Evolutionary conservation across 768 basidiomycete genomes (phyloP), one percentile per base, ranked within the genome.

Genomic region (Imleria badia): DNA sequence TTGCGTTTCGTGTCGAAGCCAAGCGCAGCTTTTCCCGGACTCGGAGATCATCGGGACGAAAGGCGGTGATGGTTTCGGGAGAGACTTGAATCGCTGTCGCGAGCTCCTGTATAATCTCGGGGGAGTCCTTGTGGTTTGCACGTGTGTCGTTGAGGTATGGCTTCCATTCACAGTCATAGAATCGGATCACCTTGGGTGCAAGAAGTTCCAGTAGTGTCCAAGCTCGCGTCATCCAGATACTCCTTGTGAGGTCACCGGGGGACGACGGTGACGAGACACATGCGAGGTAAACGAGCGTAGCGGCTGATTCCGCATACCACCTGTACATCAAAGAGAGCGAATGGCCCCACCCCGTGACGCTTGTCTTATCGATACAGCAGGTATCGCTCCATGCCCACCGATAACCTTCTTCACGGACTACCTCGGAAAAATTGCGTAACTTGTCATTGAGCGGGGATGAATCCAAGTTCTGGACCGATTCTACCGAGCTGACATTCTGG

Each of bases 131-230:
- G 33, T 34, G 33, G 10, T 34, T 34, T 10, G 5, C 14, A 14
- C 33, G 33, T 3, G 33, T 34, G 33, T 34, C 33, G 14, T 14
- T 14, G 33, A 34, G 33, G 33, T 34, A 34, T 5, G 33, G 33
- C 14, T 34, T 26, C 26, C 26, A 26, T 26, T 26, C 26, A 26
- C 26, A 26, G 26, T 26, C 26, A 26, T 26, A 26, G 33, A 34
- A 34, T 10, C 33, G 33, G 9, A 34, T 14, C 33, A 34, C 33
- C 33, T 56, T 56, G n/a, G 55, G 49, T 31, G 51, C 50, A 14
- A 57, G 56, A 26, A 57, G 36, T 31, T 57, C 56, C 33, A 52
- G 57, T 33, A 46, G n/a, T 6, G 55, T 56, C 55, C 55, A 56
- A 10, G 40, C 49, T 17, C 55, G 3, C 26, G 26, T 26, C 26